A percentile compares a stretch with the other conserved stretches of the same genome.
Evolutionary conservation across 768 basidiomycete genomes (phyloP).

Genomic region (Melanogaster broomeanus): DNA sequence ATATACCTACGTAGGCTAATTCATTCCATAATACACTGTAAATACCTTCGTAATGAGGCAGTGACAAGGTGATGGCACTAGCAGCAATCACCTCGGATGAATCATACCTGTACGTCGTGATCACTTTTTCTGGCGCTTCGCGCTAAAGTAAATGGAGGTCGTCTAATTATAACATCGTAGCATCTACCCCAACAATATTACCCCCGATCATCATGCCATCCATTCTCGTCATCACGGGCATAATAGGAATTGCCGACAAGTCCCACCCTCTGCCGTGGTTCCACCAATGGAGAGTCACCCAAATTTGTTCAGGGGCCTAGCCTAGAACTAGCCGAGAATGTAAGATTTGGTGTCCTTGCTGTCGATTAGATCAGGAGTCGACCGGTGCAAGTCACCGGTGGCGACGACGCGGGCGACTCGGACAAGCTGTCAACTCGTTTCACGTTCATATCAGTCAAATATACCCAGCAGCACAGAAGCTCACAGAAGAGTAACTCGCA

Average conservation of each 20-base stretch:
- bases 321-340: no score
- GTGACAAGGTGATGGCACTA: neutral
- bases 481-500: no score
- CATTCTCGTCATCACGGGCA: conserved; percentile 15
- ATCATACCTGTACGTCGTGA: conserved; percentile 9
- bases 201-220: conserved; percentile 5
- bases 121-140: conserved; percentile 1
- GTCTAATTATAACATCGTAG: neutral
- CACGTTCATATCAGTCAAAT: no score
- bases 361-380: neutral
- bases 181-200: no score
- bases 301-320: no score
- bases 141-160: conserved; percentile 2
- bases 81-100: conserved; percentile 30
- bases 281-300: neutral
- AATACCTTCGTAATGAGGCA: no score
- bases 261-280: no score
- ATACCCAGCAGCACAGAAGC: no score
- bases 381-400: no score
- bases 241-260: neutral
- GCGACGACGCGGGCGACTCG: no score
- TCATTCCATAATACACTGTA: conserved; percentile 18
- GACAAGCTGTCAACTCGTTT: no score
- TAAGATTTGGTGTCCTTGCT: neutral
- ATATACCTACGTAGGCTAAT: conserved; percentile 31